Evolutionary conservation across 768 basidiomycete species (phyloP).

Genomic region (Clathrus columnatus): DNA sequence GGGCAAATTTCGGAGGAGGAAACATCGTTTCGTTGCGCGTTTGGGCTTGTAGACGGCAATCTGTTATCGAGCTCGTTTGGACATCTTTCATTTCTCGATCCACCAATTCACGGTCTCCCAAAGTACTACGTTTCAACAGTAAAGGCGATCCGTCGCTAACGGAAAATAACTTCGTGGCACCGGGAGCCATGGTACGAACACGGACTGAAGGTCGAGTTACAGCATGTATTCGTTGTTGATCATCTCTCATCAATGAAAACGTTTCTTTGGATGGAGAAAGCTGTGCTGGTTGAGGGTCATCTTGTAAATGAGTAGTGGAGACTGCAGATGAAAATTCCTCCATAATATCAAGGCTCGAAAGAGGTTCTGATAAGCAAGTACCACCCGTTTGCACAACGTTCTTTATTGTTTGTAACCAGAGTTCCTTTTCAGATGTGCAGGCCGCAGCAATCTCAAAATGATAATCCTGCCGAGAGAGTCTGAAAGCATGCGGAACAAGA

Average conservation of each 20-base stretch:
- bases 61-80: conserved; percentile 62
- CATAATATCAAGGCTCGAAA: conserved; percentile 43
- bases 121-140: conserved; percentile 58
- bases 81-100: conserved; percentile 77
- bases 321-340: neutral
- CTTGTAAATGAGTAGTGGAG: neutral
- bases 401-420: conserved; percentile 72
- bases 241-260: neutral
- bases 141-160: conserved; percentile 48
- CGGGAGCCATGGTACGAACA: neutral
- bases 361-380: conserved; percentile 52
- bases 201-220: conserved; percentile 3
- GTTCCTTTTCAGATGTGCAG: conserved; percentile 72
- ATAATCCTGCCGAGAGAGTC: conserved; percentile 58
- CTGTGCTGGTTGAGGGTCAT: too few relatives aligned
- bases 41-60: conserved; percentile 58
- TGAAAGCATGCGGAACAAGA: conserved; percentile 73
- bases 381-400: conserved; percentile 36
- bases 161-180: conserved; percentile 7
- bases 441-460: conserved; percentile 82
- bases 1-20: conserved; percentile 30
- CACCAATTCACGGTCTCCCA: conserved; percentile 55
- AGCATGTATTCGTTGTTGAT: neutral
- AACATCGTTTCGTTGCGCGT: conserved; percentile 58
- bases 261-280: neutral